A percentile compares a stretch with the other conserved stretches of the same genome.
Evolutionary conservation across 2,329 filamentous ascomycete genomes (phyloP).

Genomic region (Aureobasidium sp.): DNA sequence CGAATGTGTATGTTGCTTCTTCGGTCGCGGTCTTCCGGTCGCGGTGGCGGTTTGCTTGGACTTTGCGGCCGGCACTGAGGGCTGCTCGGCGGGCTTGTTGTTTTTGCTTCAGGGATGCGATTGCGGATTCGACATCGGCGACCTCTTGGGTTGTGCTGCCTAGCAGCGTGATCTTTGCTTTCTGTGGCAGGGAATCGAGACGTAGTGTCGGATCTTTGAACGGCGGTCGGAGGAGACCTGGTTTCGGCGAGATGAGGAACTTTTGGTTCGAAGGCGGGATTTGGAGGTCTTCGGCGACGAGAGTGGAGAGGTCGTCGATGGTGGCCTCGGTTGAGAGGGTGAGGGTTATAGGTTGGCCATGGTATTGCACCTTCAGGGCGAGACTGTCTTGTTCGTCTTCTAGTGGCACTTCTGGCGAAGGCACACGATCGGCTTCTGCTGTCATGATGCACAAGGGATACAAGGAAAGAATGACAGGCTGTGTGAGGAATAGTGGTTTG

Average conservation of each 20-base stretch:
- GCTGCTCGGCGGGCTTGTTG: slow-evolving; percentile 31
- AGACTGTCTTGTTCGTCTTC: slow-evolving; percentile 19
- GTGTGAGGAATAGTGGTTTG: not conserved
- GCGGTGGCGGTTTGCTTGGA: slow-evolving; percentile 26
- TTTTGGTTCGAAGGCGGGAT: slow-evolving; percentile 60
- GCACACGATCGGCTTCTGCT: not conserved
- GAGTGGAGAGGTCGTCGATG: slow-evolving; percentile 49
- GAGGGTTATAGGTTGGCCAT: slow-evolving; percentile 42
- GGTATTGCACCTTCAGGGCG: slow-evolving; percentile 45
- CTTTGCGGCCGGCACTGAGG: slow-evolving; percentile 30
- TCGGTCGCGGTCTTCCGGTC: slow-evolving; percentile 44
- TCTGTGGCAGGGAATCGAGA: slow-evolving; percentile 42
- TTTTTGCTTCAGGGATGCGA: slow-evolving; percentile 42
- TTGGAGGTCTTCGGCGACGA: slow-evolving; percentile 47
- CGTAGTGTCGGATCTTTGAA: slow-evolving; percentile 50
- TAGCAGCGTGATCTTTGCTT: slow-evolving; percentile 54
- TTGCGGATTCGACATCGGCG: slow-evolving; percentile 43
- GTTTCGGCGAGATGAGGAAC: slow-evolving; percentile 54
- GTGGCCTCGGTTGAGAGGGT: slow-evolving; percentile 41
- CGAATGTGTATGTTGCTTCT: slow-evolving; percentile 71
- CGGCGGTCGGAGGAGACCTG: slow-evolving; percentile 55
- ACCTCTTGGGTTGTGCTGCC: slow-evolving; percentile 54
- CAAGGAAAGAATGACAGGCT: not conserved
- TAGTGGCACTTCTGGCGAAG: not conserved
- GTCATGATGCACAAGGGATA: not conserved